These are phyloP conservation scores for Macaranga tanarius DNA, from an alignment of 441 rosid species.

Conservation along the genomic window DNA sequence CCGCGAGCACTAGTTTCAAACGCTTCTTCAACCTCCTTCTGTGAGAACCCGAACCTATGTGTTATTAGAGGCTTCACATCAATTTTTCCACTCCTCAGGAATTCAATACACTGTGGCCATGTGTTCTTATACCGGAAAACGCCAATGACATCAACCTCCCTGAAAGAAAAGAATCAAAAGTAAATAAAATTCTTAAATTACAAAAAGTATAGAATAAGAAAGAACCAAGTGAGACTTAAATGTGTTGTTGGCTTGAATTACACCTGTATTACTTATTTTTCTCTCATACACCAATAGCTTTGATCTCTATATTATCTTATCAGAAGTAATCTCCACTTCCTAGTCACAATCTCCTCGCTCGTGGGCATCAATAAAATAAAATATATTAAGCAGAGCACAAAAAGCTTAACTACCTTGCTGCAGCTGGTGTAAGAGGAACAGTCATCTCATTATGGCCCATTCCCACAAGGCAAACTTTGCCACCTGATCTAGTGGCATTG, in stretches of 20 bases:
- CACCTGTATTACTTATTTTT: too few relatives aligned
- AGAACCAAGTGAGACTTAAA: too few relatives aligned
- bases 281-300: too few relatives aligned
- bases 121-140: constrained; percentile 85
- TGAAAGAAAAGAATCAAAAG: constrained; percentile 18
- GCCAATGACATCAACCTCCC: constrained; percentile 90
- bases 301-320: too few relatives aligned
- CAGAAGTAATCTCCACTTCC: not conserved
- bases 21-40: constrained; percentile 79
- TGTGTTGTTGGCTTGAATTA: too few relatives aligned
- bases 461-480: constrained; percentile 94
- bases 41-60: constrained; percentile 89
- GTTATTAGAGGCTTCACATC: constrained; percentile 85
- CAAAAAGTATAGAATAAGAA: too few relatives aligned
- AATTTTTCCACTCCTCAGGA: constrained; percentile 76
- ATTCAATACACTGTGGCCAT: constrained; percentile 78
- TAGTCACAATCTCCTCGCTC: not conserved
- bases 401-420: constrained; percentile 62
- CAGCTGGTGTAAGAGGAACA: constrained; percentile 79
- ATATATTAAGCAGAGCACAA: not conserved
- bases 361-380: not conserved
- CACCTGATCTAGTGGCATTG: constrained; percentile 62
- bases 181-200: not conserved
- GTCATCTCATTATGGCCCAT: constrained; percentile 86
- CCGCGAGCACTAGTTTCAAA: constrained; percentile 84